Evolutionary conservation across 1,284 basidiomycete genomes (phyloP), one percentile per base, ranked within the genome.

Genomic region (Cutaneotrichosporon cavernicola): DNA sequence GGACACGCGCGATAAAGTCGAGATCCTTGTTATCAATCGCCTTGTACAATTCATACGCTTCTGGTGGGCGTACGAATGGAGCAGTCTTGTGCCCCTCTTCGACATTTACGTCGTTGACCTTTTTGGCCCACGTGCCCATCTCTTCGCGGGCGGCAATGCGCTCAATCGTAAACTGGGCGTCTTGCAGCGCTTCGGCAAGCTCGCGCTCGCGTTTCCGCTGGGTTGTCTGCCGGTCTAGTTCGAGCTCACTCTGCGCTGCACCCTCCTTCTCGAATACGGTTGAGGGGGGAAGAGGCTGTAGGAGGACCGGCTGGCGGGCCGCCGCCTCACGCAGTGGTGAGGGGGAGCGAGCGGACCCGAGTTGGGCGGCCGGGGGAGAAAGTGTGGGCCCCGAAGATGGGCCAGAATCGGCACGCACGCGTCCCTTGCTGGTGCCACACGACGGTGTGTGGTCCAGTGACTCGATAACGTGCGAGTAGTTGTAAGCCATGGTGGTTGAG

Each of bases 21-120:
- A 81, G 72, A 70, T 81, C 76, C 58, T 77, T 74, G 60, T 73
- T 72, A 55, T 81, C 80, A n/a, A 81, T 81, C 4, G 80, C 80
- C 52, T 71, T 65, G 63, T 81, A 81, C 9, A 81, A 71, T 67
- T 81, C 78, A 58, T 76, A 81, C 13, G 80, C 78, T 61, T 80
- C 76, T 8, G 80, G 80, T n/a, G 77, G 77, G 21, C 68, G 62
- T 7, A 62, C 59, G 58, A 81, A 81, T 9, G 67, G 69, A 63
- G 67, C 70, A 2, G 70, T 71, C 21, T 69, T 49, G 0, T 10
- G 16, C 10, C 9, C 52, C 21, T 43, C 10, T 61, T 60, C 51
- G 36, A 62, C 43, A 47, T 70, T 60, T 32, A 26, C 26, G 72
- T 62, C 30, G 51, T 56, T 7, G 9, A 16, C 38, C 38, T 40